Percentiles rank a stretch among this genome's conserved stretches.
Conservation (phyloP, 805 yeast species). For the Kuraishia hungarica region DNA sequence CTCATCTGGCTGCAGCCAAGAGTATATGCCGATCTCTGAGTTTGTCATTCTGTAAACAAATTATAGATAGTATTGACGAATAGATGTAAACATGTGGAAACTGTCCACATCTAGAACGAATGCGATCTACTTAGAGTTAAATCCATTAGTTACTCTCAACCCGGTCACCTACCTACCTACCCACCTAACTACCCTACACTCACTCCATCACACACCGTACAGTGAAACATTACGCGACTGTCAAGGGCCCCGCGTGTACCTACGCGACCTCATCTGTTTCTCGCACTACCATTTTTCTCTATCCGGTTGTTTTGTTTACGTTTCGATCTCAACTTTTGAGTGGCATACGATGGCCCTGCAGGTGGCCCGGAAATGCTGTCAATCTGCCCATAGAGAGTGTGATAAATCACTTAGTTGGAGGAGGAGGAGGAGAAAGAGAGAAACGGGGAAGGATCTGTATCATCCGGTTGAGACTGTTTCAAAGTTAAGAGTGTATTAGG, state of each 20-base stretch:
- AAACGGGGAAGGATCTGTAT: too few relatives aligned
- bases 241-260: not conserved
- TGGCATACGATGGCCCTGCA: not conserved
- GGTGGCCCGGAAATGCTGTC: not conserved
- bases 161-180: not conserved
- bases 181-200: not conserved
- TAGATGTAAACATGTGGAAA: too few relatives aligned
- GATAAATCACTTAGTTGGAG: not conserved
- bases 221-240: not conserved
- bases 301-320: not conserved
- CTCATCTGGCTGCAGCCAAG: conserved; percentile 16
- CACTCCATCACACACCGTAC: too few relatives aligned
- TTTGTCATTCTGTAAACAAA: not conserved
- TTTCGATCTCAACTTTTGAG: not conserved
- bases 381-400: not conserved
- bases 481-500: too few relatives aligned
- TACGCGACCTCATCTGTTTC: not conserved
- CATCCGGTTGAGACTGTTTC: too few relatives aligned
- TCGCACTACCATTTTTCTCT: not conserved
- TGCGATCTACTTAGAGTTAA: too few relatives aligned
- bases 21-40: conserved; percentile 15
- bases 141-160: not conserved
- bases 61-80: too few relatives aligned
- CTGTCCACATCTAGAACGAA: too few relatives aligned
- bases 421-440: too few relatives aligned